Percentiles rank a stretch among this genome's conserved stretches.
Evolutionary conservation across 2,329 filamentous ascomycete species (phyloP).

Genomic region (Trichoderma sp.): DNA sequence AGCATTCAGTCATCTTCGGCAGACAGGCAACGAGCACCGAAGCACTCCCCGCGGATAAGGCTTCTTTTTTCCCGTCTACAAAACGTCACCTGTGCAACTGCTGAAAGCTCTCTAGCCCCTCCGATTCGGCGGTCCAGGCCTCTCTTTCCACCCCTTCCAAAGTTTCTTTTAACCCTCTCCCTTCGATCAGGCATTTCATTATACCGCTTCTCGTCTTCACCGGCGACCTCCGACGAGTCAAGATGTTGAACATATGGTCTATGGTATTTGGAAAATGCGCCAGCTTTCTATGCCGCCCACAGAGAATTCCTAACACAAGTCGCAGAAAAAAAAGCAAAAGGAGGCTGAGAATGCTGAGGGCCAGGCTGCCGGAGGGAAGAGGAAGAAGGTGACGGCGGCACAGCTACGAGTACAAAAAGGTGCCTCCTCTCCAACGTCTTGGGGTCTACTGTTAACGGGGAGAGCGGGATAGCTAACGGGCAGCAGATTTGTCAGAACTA

Average conservation of each 20-base stretch:
- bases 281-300: neutral
- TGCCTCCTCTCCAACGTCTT: slow-evolving; percentile 36
- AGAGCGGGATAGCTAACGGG: neutral
- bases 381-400: slow-evolving; percentile 98
- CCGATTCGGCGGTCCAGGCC: neutral
- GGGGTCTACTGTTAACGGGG: neutral
- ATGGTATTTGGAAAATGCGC: slow-evolving; percentile 62
- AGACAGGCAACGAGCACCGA: slow-evolving; percentile 13
- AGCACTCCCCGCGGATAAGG: slow-evolving; percentile 14
- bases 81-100: neutral
- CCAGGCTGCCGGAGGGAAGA: slow-evolving; percentile 70
- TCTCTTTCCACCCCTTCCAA: neutral
- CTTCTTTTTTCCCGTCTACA: neutral
- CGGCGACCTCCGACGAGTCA: slow-evolving; percentile 36
- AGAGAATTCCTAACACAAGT: slow-evolving; percentile 20
- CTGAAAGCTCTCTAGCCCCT: neutral
- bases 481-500: slow-evolving; percentile 73
- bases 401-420: slow-evolving; percentile 96
- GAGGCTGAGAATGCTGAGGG: slow-evolving; percentile 82
- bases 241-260: slow-evolving; percentile 99
- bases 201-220: neutral
- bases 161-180: neutral
- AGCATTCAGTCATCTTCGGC: slow-evolving; percentile 12
- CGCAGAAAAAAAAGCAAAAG: slow-evolving; percentile 92
- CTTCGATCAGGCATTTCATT: neutral